These are phyloP conservation scores for Cryptococcus amylolentus DNA, from an alignment of 1,284 basidiomycete genomes.

Conservation along the genomic window DNA sequence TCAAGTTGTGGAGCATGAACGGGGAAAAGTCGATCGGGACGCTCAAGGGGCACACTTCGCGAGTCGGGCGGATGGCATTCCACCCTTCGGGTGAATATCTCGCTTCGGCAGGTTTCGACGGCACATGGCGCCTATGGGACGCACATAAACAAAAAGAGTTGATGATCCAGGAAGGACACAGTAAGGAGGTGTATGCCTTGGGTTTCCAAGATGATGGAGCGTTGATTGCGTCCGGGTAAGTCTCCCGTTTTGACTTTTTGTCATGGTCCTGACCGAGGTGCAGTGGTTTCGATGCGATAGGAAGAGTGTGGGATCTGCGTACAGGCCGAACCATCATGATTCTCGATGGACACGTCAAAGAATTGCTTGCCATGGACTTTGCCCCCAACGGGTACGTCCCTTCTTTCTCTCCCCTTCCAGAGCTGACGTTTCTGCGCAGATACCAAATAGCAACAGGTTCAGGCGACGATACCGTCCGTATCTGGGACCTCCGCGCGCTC, in stretches of 20 bases:
- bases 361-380: conserved; percentile 87
- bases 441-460: conserved; percentile 96
- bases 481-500: conserved; percentile 96
- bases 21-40: conserved; percentile 78
- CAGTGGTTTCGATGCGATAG: conserved; percentile 94
- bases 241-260: conserved; percentile 5
- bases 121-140: conserved; percentile 98
- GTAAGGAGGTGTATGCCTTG: conserved; percentile 91
- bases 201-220: conserved; percentile 96
- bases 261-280: background rate
- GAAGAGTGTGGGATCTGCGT: conserved; percentile 92
- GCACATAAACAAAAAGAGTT: conserved; percentile 75
- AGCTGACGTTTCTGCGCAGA: conserved; percentile 50
- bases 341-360: conserved; percentile 92
- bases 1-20: conserved; percentile 85
- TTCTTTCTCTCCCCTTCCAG: background rate
- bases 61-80: conserved; percentile 90
- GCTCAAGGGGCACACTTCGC: conserved; percentile 81
- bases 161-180: conserved; percentile 92
- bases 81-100: conserved; percentile 92
- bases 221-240: conserved; percentile 83
- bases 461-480: conserved; percentile 93
- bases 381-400: conserved; percentile 81
- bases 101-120: conserved; percentile 93
- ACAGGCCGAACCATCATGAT: conserved; percentile 97